These are phyloP conservation scores for Stenocarpella maydis DNA, from an alignment of 2,329 filamentous ascomycete genomes.

Conservation along the genomic window DNA sequence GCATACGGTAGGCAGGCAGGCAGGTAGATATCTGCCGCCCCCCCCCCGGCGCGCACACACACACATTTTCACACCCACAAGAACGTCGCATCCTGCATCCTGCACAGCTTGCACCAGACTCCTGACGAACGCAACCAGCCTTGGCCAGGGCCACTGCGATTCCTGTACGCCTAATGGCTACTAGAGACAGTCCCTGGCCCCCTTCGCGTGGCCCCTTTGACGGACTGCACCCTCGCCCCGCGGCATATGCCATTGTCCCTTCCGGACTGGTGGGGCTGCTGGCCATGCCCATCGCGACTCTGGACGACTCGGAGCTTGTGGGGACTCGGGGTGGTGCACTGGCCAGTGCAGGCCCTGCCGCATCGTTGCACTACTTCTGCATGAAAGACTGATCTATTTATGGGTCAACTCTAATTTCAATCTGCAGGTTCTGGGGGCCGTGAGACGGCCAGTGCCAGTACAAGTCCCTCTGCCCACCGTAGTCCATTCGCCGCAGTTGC, in stretches of 20 bases:
- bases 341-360: conserved; percentile 30
- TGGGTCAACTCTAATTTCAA: conserved; percentile 34
- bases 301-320: conserved; percentile 20
- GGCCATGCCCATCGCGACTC: neutral
- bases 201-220: neutral
- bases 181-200: neutral
- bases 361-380: conserved; percentile 31
- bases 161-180: conserved; percentile 1
- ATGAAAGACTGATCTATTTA: conserved; percentile 33
- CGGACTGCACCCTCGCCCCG: neutral
- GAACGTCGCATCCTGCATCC: conserved; percentile 14
- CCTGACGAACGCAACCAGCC: conserved; percentile 14
- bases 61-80: neutral
- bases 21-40: too few relatives aligned
- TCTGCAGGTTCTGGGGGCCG: conserved; percentile 30
- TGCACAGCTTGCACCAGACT: conserved; percentile 9
- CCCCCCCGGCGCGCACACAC: neutral
- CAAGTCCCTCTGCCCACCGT: conserved; percentile 19
- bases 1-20: neutral
- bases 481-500: neutral
- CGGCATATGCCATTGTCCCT: conserved; percentile 14
- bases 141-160: conserved; percentile 11
- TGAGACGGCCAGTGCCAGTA: conserved; percentile 23
- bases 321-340: conserved; percentile 21
- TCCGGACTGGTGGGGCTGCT: conserved; percentile 5